These are phyloP conservation scores for Jamesozyma lodderae DNA, from an alignment of 805 yeast genomes.

Conservation along the genomic window DNA sequence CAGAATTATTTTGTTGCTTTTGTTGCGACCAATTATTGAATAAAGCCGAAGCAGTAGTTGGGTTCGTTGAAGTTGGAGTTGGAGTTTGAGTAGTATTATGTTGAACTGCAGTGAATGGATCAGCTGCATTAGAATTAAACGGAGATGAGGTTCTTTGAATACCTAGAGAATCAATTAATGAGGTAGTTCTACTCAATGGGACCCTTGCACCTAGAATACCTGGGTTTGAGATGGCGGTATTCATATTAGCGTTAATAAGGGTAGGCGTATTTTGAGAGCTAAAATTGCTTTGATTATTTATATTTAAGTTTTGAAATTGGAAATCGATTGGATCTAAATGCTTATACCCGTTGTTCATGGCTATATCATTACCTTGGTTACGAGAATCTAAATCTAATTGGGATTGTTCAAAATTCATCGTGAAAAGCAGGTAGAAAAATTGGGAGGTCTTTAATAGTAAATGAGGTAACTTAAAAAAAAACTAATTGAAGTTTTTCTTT, in stretches of 20 bases:
- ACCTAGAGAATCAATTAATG: slow-evolving; percentile 23
- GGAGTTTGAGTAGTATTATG: neutral
- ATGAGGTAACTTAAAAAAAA: too few species aligned
- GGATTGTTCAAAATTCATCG: too few species aligned
- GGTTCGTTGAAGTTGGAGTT: neutral
- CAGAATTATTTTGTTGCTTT: neutral
- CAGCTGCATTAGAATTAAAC: slow-evolving; percentile 3
- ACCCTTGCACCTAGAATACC: neutral
- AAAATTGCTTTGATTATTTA: neutral
- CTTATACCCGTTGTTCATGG: too few species aligned
- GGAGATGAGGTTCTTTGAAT: slow-evolving; percentile 21
- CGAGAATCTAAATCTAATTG: too few species aligned
- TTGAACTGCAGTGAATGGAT: slow-evolving; percentile 2
- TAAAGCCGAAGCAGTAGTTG: neutral
- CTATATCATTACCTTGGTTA: too few species aligned
- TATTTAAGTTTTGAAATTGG: slow-evolving; percentile 2
- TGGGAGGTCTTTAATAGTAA: too few species aligned
- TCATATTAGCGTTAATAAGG: neutral
- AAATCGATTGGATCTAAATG: slow-evolving; percentile 12
- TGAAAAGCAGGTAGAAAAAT: too few species aligned
- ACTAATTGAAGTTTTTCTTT: too few species aligned
- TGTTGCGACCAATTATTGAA: neutral
- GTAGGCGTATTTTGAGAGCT: neutral
- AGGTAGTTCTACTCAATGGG: slow-evolving; percentile 13
- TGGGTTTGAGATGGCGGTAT: neutral